Base-by-base conservation (phyloP, 352 stramenopile genomes). In the Pelagophyceae sp. region DNA sequence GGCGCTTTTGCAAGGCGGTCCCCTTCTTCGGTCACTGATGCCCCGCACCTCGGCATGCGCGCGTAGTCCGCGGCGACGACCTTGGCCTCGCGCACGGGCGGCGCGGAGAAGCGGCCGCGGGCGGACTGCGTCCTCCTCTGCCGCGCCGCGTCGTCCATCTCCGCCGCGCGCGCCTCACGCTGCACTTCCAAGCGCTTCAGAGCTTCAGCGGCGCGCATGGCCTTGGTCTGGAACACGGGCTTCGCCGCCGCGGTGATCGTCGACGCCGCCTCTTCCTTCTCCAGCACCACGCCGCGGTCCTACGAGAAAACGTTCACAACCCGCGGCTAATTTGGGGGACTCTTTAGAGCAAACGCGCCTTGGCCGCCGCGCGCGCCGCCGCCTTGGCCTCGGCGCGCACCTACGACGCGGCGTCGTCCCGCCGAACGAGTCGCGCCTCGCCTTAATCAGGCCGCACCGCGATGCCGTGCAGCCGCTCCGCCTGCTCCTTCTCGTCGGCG, bases 161-260 rank as follows among this genome's bases (percentile, higher is more conserved):
- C 58, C 6, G 6, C 58, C 15, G 23, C 6, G 20, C 5, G 15
- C 58, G 6, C 6, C 23, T 6, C 6, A 15, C 45, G 79, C 45
- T 38, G 72, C 38, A 75, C 17, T 51, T 29, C 51, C 51, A 71
- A 37, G 29, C 38, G 60, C 27, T 63, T n/a, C 58, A 74, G 35
- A 2, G 67, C 67, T 5, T 6, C 33, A 1, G 35, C 35, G 40
- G 79, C 76, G 5, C 76, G 75, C 72, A 80, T 35, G 50, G 23
- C 58, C 50, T 72, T 78, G 31, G 72, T 67, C 38, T 79, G 3
- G 64, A 76, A 81, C 20, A 31, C 37, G 23, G 77, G 40, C 71
- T 81, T 79, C 23, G 23, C 67, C 67, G 2, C 33, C 67, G 31
- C 35, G 35, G 27, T 5, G 1, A 25, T 54, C 5, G 33, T 5